Evolutionary conservation across 2,329 filamentous ascomycete species (phyloP).

Genomic region (Endocalyx cinctus): DNA sequence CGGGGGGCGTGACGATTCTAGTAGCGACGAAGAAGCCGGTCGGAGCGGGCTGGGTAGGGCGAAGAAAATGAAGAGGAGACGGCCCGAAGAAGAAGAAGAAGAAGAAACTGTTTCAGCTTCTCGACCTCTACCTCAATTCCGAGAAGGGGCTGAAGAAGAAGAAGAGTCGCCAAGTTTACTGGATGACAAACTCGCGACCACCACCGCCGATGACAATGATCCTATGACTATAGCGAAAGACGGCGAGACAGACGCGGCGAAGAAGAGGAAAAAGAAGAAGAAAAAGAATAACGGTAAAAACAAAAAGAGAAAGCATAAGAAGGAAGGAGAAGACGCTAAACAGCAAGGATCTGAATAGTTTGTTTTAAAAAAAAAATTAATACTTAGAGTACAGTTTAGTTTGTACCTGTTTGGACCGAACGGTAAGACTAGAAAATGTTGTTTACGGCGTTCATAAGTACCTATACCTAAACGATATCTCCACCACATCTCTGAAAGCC

Average conservation of each 20-base stretch:
- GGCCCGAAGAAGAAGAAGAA: constrained; percentile 6
- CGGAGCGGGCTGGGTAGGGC: constrained; percentile 25
- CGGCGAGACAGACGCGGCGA: neutral
- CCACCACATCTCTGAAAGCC: too few species aligned
- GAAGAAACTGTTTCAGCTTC: constrained; percentile 8
- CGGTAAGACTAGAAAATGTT: too few species aligned
- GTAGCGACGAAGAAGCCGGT: constrained; percentile 26
- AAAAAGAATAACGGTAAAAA: constrained; percentile 25
- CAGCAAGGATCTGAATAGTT: too few species aligned
- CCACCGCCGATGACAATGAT: too few species aligned
- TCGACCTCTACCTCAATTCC: too few species aligned
- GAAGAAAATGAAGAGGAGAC: constrained; percentile 18
- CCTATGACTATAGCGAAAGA: too few species aligned
- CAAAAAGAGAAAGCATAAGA: constrained; percentile 8
- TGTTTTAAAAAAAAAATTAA: too few species aligned
- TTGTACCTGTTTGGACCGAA: too few species aligned
- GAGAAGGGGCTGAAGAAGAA: neutral
- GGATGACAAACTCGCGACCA: neutral
- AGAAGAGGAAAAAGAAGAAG: constrained; percentile 18
- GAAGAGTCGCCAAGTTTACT: neutral
- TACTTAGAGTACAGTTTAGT: too few species aligned
- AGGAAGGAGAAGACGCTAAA: constrained; percentile 3
- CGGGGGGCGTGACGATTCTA: constrained; percentile 14
- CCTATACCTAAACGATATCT: too few species aligned
- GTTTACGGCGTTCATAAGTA: too few species aligned